Percentiles rank a stretch among this genome's conserved stretches.
These are phyloP conservation scores for Orbilia oligospora DNA, from an alignment of 2,329 filamentous ascomycete genomes.

Conservation along the genomic window DNA sequence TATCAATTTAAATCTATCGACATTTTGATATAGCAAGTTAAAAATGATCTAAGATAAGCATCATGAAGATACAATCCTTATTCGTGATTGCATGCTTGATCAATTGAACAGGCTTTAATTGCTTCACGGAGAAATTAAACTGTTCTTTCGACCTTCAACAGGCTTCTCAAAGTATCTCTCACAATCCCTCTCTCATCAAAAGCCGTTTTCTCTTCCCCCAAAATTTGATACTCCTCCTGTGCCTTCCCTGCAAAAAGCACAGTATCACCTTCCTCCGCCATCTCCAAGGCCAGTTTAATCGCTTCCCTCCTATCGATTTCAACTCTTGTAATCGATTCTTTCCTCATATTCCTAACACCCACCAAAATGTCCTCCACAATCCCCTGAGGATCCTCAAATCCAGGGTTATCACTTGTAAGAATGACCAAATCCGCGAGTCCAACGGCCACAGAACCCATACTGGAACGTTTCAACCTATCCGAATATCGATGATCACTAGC, in stretches of 20 bases:
- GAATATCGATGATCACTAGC: constrained; percentile 18
- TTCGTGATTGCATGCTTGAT: too few species aligned
- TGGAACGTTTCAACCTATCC: constrained; percentile 28
- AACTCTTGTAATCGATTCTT: background rate
- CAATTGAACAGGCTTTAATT: background rate
- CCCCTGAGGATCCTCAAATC: constrained; percentile 22
- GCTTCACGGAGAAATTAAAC: too few species aligned
- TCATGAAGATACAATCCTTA: too few species aligned
- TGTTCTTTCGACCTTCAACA: background rate
- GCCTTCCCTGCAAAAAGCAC: constrained; percentile 47
- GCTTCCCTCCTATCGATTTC: constrained; percentile 42
- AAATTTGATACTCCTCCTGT: constrained; percentile 45
- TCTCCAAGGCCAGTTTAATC: constrained; percentile 37
- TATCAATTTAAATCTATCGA: too few species aligned
- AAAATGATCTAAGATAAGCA: too few species aligned
- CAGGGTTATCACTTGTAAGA: constrained; percentile 50
- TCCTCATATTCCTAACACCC: constrained; percentile 13
- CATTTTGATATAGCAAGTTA: too few species aligned
- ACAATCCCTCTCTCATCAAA: constrained; percentile 44
- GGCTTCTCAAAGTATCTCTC: constrained; percentile 15
- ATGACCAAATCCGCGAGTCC: constrained; percentile 35
- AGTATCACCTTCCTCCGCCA: constrained; percentile 35
- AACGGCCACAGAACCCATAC: constrained; percentile 38
- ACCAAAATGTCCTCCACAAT: constrained; percentile 34
- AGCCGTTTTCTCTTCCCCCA: constrained; percentile 8